Conservation (phyloP, 179 eudicot genomes). For the Vitellaria paradoxa region DNA sequence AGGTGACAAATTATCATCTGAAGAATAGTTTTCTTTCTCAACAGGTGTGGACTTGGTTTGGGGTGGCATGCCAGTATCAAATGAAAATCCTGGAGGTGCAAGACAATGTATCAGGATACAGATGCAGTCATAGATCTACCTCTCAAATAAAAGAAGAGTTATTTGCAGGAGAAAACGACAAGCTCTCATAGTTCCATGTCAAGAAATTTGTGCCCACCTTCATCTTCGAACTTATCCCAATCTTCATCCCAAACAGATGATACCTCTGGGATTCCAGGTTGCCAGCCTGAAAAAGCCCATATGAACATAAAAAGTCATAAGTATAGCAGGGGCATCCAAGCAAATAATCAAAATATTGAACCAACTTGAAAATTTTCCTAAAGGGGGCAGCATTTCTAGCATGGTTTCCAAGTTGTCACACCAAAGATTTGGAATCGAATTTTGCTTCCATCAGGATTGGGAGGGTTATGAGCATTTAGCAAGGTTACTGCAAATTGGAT, state of each 20-base stretch:
- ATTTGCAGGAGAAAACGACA: background rate
- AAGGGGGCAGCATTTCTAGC: background rate
- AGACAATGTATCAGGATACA: constrained; percentile 2
- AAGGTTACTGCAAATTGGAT: background rate
- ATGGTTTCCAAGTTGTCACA: background rate
- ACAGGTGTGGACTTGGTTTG: constrained; percentile 40
- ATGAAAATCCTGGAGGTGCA: constrained; percentile 37
- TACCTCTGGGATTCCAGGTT: constrained; percentile 84
- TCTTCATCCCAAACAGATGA: constrained; percentile 97
- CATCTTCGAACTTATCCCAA: constrained; percentile 99
- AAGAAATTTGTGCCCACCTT: constrained; percentile 50
- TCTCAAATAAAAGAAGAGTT: background rate
- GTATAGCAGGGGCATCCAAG: constrained; percentile 9
- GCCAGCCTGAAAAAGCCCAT: constrained; percentile 67
- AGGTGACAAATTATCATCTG: constrained; percentile 44
- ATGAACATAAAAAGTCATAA: constrained; percentile 13
- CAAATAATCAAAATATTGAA: background rate
- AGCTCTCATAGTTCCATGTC: background rate
- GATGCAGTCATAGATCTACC: background rate
- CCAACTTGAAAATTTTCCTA: background rate
- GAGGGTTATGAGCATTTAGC: background rate
- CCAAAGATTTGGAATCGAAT: background rate
- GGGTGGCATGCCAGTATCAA: constrained; percentile 40
- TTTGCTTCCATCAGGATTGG: background rate
- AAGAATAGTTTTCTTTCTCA: constrained; percentile 52